These are phyloP conservation scores for Leishmania major DNA, from an alignment of 208 protist genomes.

Conservation along the genomic window DNA sequence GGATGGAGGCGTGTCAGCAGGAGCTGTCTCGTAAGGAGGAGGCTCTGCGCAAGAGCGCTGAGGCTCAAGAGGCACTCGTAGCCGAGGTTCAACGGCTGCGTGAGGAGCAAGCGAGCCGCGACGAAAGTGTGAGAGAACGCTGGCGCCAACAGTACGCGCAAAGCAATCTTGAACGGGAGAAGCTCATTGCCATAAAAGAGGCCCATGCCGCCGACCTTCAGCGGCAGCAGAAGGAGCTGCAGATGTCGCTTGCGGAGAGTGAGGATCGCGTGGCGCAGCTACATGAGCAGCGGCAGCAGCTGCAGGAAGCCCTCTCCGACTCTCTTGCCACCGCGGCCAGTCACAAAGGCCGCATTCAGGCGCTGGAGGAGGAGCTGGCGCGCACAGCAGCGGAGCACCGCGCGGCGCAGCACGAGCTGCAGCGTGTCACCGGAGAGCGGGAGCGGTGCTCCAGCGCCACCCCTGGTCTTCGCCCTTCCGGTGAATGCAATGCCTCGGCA, in stretches of 20 bases:
- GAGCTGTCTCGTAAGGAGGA: conserved; percentile 9
- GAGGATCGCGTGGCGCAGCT: conserved; percentile 8
- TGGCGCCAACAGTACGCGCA: conserved; percentile 32
- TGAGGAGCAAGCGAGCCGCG: neutral
- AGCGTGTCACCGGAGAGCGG: conserved; percentile 1
- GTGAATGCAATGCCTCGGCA: neutral
- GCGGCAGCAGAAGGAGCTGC: conserved; percentile 6
- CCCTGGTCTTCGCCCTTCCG: neutral
- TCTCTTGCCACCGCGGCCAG: conserved; percentile 15
- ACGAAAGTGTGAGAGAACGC: conserved; percentile 12
- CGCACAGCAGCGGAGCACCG: conserved; percentile 19
- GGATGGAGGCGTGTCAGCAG: conserved; percentile 2
- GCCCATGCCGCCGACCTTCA: conserved; percentile 5
- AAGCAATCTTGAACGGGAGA: conserved; percentile 17
- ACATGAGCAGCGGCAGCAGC: conserved; percentile 10
- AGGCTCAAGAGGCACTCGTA: neutral
- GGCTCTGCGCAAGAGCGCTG: conserved; percentile 13
- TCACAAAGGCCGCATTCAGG: conserved; percentile 19
- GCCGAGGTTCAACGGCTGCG: conserved; percentile 11
- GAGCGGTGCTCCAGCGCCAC: neutral
- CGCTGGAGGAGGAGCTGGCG: conserved; percentile 35
- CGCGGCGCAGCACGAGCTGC: conserved; percentile 10
- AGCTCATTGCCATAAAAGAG: conserved; percentile 17
- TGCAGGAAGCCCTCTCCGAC: conserved; percentile 21
- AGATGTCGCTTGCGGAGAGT: neutral